Base-by-base conservation (phyloP, 2,329 filamentous ascomycete species). In the Metarhizium sp. region DNA sequence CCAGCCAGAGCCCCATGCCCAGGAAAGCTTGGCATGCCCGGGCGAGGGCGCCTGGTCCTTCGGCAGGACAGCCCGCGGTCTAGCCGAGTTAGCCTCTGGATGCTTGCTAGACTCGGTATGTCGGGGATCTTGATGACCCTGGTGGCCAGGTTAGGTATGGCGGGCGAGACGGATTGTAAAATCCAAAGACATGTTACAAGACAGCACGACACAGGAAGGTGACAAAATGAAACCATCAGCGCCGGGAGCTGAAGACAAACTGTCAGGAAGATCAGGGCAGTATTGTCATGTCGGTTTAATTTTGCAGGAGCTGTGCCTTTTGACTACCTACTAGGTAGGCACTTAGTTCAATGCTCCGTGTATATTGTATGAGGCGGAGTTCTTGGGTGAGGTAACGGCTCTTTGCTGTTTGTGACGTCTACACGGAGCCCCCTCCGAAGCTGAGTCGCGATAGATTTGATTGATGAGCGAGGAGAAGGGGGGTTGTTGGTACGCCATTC, bases 1-100 rank as follows among this genome's bases (percentile, higher is more conserved):
- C 58, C 60, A 54, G 59, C 56, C 54, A 56, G 51, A 57, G 54
- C 59, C 62, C 62, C 62, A 63, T 64, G 61, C 62, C 61, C 61
- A 61, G 52, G 56, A 63, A 65, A 59, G 62, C 63, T 65, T 65
- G 63, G 63, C 61, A 59, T 57, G 53, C 55, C 55, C 57, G 50
- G 55, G 46, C 52, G 54, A 56, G 52, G 51, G 52, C 18, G 25
- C n/a, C 32, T 32, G 10, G n/a, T 49, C 45, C 45, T 50, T 50
- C 52, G 52, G 52, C 52, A 40, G 14, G 36, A 25, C 10, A 54
- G 52, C 34, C 52, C 52, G 52, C 45, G 10, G 52, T 34, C 52
- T 53, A 47, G 52, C 43, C 52, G 20, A 43, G 45, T 40, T 43
- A 38, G 52, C 51, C 51, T 45, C 51, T 45, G 8, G 30, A 30